A percentile compares a stretch with the other conserved stretches of the same genome.
phyloP scores from a whole-genome alignment of 139 green algal genomes.

The Asterochloris erici region DNA sequence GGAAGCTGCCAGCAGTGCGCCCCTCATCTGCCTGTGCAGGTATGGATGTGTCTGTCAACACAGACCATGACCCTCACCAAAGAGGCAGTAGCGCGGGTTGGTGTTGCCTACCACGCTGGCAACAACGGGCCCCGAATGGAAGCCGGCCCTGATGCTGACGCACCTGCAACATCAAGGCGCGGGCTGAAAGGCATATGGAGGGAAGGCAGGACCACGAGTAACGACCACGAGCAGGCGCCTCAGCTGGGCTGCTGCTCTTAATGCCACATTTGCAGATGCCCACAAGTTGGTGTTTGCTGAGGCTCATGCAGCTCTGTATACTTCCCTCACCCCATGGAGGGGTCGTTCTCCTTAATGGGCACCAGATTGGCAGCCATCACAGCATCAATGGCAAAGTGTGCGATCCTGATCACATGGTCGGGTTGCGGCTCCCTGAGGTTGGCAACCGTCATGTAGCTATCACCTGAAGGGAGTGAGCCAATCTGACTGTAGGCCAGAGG shows the following conservation, averaged over 20 bases:
- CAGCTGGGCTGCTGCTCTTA: too few relatives aligned
- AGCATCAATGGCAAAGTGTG: constrained; percentile 28
- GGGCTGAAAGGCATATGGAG: too few relatives aligned
- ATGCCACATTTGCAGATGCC: too few relatives aligned
- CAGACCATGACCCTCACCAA: constrained; percentile 22
- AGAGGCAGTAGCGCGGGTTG: constrained; percentile 48
- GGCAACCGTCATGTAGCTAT: constrained; percentile 23
- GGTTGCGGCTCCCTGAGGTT: constrained; percentile 22
- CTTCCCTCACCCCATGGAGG: constrained; percentile 5
- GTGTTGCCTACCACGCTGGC: constrained; percentile 35
- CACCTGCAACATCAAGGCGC: not conserved
- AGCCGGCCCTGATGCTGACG: constrained; percentile 14
- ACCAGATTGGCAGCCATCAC: constrained; percentile 19
- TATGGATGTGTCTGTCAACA: too few relatives aligned
- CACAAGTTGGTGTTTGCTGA: too few relatives aligned
- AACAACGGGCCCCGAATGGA: constrained; percentile 28
- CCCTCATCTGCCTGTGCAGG: too few relatives aligned
- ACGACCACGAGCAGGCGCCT: too few relatives aligned
- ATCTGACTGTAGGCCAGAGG: too few relatives aligned
- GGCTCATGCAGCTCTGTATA: too few relatives aligned
- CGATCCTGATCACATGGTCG: constrained; percentile 21
- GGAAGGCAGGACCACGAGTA: too few relatives aligned
- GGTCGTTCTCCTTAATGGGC: constrained; percentile 12
- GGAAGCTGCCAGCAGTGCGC: too few relatives aligned
- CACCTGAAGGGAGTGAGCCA: not conserved